Evolutionary conservation across 1,139 yeast species (phyloP), one percentile per base, ranked within the genome.

Genomic region (Hemisphaericaspora subhashii): DNA sequence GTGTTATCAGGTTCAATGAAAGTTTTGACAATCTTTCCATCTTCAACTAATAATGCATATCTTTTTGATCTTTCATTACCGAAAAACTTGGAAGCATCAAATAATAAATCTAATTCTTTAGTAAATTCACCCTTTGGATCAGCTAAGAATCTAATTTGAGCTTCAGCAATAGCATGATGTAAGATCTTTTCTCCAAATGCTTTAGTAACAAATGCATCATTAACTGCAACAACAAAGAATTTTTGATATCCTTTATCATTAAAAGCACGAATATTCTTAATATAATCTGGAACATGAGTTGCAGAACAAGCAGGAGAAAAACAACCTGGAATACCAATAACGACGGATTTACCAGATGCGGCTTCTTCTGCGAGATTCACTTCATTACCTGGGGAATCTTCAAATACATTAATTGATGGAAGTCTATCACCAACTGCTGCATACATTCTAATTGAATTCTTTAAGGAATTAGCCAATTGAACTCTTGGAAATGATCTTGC

Each of bases 261-360:
- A 57, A 88, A 80, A 18, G 73, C 68, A 9, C 68, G 58, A 40
- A 74, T 59, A 37, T 72, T 59, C 44, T 68, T 66, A 52, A 86
- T 58, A 62, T 78, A 88, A 4, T 92, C 95, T 5, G 96, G 96
- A 36, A 88, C 77, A 56, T 86, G 95, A 23, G 76, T 62, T 15
- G 83, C 79, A 23, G 90, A 74, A 61, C 96, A 88, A 1, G 88
- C 94, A 33, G 95, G 90, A 3, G 95, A 83, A 57, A 83, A 88
- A 0, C 96, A 96, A 15, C 96, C 96, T 33, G 96, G 96, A 31
- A 88, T 87, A 38, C 95, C 95, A 36, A 88, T 74, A 39, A 88
- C 64, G 29, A 88, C 58, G 31, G 79, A 66, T 57, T 80, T 83
- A 32, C 83, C 81, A 17, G 48, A 39, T 14, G 66, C 60, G 25